Conservation (phyloP, 139 green algal genomes). For the Ostreobium quekettii region DNA sequence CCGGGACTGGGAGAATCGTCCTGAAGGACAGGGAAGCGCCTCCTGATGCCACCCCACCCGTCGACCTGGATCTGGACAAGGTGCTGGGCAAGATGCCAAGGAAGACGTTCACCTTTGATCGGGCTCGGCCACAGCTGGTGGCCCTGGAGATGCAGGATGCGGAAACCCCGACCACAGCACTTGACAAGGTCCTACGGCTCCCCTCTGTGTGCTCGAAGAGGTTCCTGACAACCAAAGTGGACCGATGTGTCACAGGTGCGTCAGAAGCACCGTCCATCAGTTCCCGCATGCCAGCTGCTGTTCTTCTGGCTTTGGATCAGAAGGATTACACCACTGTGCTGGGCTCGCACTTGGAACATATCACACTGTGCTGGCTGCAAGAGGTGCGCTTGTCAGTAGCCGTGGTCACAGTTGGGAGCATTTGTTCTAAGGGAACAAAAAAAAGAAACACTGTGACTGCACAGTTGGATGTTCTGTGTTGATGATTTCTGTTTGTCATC, state of each 20-base stretch:
- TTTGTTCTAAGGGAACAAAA: too few species aligned
- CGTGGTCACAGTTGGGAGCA: too few species aligned
- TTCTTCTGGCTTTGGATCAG: neutral
- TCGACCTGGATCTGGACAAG: constrained; percentile 95
- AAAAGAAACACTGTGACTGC: too few species aligned
- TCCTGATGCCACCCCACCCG: constrained; percentile 44
- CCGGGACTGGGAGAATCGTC: constrained; percentile 77
- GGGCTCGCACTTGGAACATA: neutral
- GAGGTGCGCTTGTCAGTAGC: too few species aligned
- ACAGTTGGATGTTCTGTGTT: too few species aligned
- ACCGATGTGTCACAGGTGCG: constrained; percentile 75
- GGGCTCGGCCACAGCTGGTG: constrained; percentile 15
- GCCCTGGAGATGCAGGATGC: constrained; percentile 50
- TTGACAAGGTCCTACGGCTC: constrained; percentile 78
- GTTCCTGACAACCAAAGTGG: constrained; percentile 98
- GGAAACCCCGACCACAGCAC: constrained; percentile 27
- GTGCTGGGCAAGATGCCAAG: constrained; percentile 95
- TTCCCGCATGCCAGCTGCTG: neutral
- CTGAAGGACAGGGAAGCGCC: constrained; percentile 65
- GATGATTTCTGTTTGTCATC: constrained; percentile 1
- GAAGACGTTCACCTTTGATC: constrained; percentile 86
- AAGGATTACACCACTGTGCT: constrained; percentile 2
- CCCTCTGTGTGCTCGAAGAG: constrained; percentile 90
- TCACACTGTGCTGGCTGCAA: too few species aligned
- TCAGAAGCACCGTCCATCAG: neutral